Conservation (phyloP, 2,329 filamentous ascomycete species). For the Xylariaceae sp. region DNA sequence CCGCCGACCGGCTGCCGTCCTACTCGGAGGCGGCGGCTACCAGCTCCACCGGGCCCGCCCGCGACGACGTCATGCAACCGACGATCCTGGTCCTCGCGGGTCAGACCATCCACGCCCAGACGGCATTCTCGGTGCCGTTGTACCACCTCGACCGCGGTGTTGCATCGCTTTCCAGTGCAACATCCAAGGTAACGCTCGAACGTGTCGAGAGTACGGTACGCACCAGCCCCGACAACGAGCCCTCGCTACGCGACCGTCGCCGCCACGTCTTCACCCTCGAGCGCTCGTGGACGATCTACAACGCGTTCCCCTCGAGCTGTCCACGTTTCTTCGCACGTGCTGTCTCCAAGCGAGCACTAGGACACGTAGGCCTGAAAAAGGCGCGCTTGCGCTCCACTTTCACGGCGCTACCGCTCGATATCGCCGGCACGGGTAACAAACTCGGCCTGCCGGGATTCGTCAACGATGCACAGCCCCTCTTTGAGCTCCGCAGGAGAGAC, state of each 20-base stretch:
- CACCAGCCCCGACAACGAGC: constrained; percentile 3
- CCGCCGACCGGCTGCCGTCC: constrained; percentile 2
- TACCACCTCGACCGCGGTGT: constrained; percentile 15
- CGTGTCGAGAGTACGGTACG: constrained; percentile 10
- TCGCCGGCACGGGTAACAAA: constrained; percentile 1
- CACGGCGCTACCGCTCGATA: constrained; percentile 4
- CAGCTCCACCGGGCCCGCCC: not conserved
- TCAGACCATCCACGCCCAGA: constrained; percentile 38
- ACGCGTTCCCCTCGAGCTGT: constrained; percentile 2
- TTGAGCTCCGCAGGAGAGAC: constrained; percentile 6
- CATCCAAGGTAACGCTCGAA: constrained; percentile 6
- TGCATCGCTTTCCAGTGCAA: constrained; percentile 10
- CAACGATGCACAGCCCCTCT: constrained; percentile 7
- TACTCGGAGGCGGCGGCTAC: not conserved
- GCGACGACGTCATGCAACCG: constrained; percentile 9
- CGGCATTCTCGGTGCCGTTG: constrained; percentile 33
- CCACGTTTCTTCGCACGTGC: constrained; percentile 7
- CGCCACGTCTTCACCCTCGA: constrained; percentile 12
- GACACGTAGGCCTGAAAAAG: constrained; percentile 15
- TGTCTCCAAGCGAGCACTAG: constrained; percentile 8
- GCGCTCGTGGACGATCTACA: constrained; percentile 6
- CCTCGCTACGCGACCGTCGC: not conserved
- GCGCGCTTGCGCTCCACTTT: constrained; percentile 7
- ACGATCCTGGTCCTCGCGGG: constrained; percentile 40
- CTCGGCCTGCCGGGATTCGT: not conserved